Evolutionary conservation across 495 filamentous ascomycete genomes (phyloP), one percentile per base, ranked within the genome.

Genomic region (Xanthoparmelia taractica): DNA sequence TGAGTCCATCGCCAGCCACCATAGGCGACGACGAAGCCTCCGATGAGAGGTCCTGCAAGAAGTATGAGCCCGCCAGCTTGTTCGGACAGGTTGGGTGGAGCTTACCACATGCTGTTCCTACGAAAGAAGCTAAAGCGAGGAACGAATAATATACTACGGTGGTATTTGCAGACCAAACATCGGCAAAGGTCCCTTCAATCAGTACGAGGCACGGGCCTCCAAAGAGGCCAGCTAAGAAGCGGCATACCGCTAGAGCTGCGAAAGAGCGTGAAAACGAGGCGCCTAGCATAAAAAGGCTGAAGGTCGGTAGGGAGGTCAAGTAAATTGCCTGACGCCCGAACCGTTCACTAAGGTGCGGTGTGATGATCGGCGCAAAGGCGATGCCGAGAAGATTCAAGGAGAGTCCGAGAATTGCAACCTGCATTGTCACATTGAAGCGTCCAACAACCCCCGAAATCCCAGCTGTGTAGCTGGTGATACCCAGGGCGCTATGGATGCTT

Each of bases 391-490:
- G 64, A 55, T 72, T 74, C 2, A 77, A 38, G 8, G 74, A 74
- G 47, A 75, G 66, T 20, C 67, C 67, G 7, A 84, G 69, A 47
- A 84, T 72, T 57, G 81, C 72, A 31, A 77, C 74, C 0, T 79
- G 81, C 59, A 71, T 73, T 11, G 72, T 73, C 13, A 80, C 68
- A 36, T 70, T 64, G 64, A 82, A 84, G 2, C 76, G 65, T 29
- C 67, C 57, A 34, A 72, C 70, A 11, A 84, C 64, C 11, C 73
- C 65, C 10, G 71, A 50, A 34, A 75, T 65, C n/a, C 77, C 75
- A 1, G 78, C 72, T 6, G 79, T 78, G 61, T 79, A 76, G 62
- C 82, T 75, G 33, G 82, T 84, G 17, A 76, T 69, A 27, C 76
- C 80, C 33, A 82, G 64, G 38, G 81, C 75, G 7, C 81, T 83